These are phyloP conservation scores for Suzukiozyma palmioleophila DNA, from an alignment of 1,139 yeast species.

Conservation along the genomic window DNA sequence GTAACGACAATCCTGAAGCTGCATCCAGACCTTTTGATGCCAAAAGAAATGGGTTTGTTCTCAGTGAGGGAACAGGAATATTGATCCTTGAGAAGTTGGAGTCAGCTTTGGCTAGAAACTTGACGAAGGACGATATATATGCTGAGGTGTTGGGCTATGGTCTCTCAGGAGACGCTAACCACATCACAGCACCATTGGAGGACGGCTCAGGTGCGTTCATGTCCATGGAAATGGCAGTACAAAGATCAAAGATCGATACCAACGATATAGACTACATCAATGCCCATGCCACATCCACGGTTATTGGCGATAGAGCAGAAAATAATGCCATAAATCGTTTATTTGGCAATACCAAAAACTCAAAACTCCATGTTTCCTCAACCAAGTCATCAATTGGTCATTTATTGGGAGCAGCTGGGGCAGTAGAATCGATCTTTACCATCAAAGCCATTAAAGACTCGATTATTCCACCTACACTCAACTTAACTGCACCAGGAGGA, in stretches of 20 bases:
- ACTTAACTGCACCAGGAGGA: conserved; percentile 53
- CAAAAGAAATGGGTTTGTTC: conserved; percentile 78
- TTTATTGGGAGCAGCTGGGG: conserved; percentile 92
- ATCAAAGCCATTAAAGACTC: conserved; percentile 57
- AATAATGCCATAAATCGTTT: conserved; percentile 64
- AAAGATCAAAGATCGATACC: conserved; percentile 40
- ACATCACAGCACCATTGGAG: conserved; percentile 85
- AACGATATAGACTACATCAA: conserved; percentile 68
- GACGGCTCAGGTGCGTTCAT: conserved; percentile 81
- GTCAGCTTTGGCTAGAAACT: conserved; percentile 65
- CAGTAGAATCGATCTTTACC: conserved; percentile 85
- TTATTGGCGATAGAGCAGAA: conserved; percentile 87
- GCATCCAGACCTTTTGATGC: conserved; percentile 90
- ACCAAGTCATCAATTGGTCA: conserved; percentile 95
- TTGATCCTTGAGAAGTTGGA: conserved; percentile 71
- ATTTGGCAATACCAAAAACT: conserved; percentile 26
- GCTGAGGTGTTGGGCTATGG: conserved; percentile 90
- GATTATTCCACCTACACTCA: conserved; percentile 75
- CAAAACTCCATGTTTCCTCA: conserved; percentile 55
- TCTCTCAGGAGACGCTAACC: conserved; percentile 85
- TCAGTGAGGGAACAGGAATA: conserved; percentile 91
- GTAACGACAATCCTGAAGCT: conserved; percentile 52
- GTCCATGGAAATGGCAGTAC: conserved; percentile 77
- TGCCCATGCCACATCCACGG: conserved; percentile 96
- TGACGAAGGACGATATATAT: conserved; percentile 52